A percentile compares a stretch with the other conserved stretches of the same genome.
Evolutionary conservation across 2,329 filamentous ascomycete species (phyloP).

Genomic region (Fusarium chlamydosporum): DNA sequence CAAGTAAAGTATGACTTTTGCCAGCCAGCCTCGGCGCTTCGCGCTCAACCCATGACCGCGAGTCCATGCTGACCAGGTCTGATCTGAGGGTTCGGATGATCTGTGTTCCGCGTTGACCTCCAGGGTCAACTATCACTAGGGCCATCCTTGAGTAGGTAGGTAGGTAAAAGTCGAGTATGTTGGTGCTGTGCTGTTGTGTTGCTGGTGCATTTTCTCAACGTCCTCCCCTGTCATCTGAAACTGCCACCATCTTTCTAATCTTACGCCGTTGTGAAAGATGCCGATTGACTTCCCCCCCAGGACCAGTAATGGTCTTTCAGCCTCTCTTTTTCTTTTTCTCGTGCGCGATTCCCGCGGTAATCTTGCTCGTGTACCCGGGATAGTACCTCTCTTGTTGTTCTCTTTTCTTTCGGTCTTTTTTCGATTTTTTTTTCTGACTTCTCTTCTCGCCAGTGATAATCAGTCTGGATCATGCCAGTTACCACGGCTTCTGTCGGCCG

Average conservation of each 20-base stretch:
- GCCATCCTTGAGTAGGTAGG: slow-evolving; percentile 8
- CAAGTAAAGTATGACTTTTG: background rate
- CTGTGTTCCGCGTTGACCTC: slow-evolving; percentile 20
- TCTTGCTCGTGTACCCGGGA: background rate
- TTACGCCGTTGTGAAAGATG: slow-evolving; percentile 16
- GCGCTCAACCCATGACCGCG: slow-evolving; percentile 30
- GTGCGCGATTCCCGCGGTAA: slow-evolving; percentile 11
- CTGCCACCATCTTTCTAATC: slow-evolving; percentile 22
- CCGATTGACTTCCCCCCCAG: slow-evolving; percentile 24
- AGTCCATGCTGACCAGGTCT: slow-evolving; percentile 19
- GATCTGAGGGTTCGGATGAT: slow-evolving; percentile 13
- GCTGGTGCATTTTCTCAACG: slow-evolving; percentile 13
- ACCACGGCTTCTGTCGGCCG: slow-evolving; percentile 8
- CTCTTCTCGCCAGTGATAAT: background rate
- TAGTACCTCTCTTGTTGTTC: slow-evolving; percentile 1
- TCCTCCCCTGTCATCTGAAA: slow-evolving; percentile 24
- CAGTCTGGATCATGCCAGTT: background rate
- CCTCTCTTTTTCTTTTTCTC: slow-evolving; percentile 22
- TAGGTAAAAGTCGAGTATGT: slow-evolving; percentile 4
- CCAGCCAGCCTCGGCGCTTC: slow-evolving; percentile 28
- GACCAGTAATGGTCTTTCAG: slow-evolving; percentile 8
- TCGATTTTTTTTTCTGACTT: slow-evolving; percentile 1
- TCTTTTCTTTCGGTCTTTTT: slow-evolving; percentile 6
- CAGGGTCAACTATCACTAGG: slow-evolving; percentile 25
- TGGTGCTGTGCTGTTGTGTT: slow-evolving; percentile 21